Percentiles rank a stretch among this genome's conserved stretches.
Evolutionary conservation across 148 eudicot genomes (phyloP).

Genomic region (Selenicereus undatus): DNA sequence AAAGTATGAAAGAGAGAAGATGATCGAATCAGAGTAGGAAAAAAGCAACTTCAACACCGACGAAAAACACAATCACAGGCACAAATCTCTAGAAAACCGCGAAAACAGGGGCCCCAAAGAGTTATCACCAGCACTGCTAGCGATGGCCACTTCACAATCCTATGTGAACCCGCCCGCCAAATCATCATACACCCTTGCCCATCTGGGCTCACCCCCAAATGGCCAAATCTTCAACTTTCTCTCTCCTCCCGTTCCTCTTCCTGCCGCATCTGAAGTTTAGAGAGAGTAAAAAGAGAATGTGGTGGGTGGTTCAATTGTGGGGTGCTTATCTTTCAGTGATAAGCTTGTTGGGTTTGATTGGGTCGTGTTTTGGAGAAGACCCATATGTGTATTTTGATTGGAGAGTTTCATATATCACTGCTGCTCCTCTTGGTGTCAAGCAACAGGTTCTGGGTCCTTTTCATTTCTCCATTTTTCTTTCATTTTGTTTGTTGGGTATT

Average conservation of each 20-base stretch:
- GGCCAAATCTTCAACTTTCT: conserved; percentile 13
- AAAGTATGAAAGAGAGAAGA: not conserved
- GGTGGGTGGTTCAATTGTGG: conserved; percentile 4
- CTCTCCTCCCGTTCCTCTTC: not conserved
- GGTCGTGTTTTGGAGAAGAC: conserved; percentile 52
- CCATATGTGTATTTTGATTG: conserved; percentile 86
- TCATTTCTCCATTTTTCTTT: not conserved
- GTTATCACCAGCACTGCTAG: not conserved
- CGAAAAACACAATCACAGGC: not conserved
- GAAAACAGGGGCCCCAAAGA: conserved; percentile 14
- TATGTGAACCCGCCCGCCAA: conserved; percentile 26
- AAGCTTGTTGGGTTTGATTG: conserved; percentile 26
- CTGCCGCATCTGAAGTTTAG: not conserved
- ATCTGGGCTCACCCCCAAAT: not conserved
- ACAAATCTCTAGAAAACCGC: conserved; percentile 2
- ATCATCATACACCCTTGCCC: not conserved
- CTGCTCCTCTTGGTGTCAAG: conserved; percentile 75
- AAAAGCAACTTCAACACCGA: not conserved
- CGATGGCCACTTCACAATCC: conserved; percentile 26
- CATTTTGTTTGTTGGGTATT: not conserved
- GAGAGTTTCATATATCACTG: conserved; percentile 71
- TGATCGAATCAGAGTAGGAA: not conserved
- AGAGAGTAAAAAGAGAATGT: conserved; percentile 10
- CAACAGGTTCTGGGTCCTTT: conserved; percentile 61
- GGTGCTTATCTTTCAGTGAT: not conserved